Conservation (phyloP, 2,329 filamentous ascomycete genomes). For the Aspergillus sp. region DNA sequence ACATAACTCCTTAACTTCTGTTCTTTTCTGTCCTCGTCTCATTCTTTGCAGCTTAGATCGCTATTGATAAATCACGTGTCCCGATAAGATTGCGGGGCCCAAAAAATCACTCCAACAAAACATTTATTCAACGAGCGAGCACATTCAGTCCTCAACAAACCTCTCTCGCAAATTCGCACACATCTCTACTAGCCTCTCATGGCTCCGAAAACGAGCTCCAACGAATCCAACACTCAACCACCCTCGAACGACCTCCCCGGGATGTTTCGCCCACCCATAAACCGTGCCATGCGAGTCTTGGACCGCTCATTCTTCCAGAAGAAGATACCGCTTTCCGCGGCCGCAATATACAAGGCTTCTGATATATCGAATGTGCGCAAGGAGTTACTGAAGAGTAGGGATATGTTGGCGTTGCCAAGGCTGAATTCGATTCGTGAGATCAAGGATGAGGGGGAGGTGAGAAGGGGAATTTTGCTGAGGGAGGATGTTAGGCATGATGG, state of each 20-base stretch:
- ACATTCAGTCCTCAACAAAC: neutral
- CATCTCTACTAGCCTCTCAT: neutral
- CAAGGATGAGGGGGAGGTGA: conserved; percentile 46
- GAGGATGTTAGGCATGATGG: conserved; percentile 34
- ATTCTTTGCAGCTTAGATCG: too few species aligned
- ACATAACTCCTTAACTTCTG: too few species aligned
- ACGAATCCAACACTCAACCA: conserved; percentile 8
- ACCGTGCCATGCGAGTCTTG: conserved; percentile 70
- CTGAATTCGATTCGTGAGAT: conserved; percentile 53
- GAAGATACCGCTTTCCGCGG: conserved; percentile 68
- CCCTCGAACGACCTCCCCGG: conserved; percentile 23
- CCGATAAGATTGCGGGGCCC: neutral
- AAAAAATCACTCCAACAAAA: neutral
- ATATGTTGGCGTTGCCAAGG: conserved; percentile 59
- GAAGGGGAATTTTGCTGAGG: conserved; percentile 35
- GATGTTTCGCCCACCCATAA: conserved; percentile 72
- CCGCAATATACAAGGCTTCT: conserved; percentile 65
- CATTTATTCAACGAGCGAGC: neutral
- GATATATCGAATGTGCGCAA: conserved; percentile 67
- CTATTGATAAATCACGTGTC: too few species aligned
- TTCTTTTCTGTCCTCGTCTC: too few species aligned
- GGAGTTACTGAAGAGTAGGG: conserved; percentile 57
- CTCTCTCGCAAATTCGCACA: neutral
- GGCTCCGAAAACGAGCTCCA: neutral
- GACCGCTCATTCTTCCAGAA: conserved; percentile 79